A percentile compares a stretch with the other conserved stretches of the same genome.
These are phyloP conservation scores for Setaria viridis DNA, from an alignment of 202 grass and related monocot species.

Conservation along the genomic window DNA sequence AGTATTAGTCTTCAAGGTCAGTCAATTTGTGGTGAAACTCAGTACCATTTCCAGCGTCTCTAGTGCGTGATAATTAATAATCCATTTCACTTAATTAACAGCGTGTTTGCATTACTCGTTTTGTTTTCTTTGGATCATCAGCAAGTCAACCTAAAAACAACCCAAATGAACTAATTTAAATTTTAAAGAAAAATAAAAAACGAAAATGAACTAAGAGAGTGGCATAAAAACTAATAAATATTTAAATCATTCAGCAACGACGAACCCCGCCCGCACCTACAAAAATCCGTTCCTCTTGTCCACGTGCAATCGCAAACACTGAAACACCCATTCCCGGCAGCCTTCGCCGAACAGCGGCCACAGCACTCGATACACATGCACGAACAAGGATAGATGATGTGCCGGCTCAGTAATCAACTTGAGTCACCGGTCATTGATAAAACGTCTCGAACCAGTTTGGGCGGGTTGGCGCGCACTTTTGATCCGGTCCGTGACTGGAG, in stretches of 20 bases:
- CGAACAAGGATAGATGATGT: neutral
- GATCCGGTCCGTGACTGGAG: neutral
- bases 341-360: neutral
- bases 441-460: neutral
- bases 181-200: neutral
- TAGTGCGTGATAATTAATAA: too few species aligned
- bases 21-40: neutral
- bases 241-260: too few species aligned
- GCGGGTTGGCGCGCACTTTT: neutral
- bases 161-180: neutral
- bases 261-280: neutral
- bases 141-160: too few species aligned
- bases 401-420: neutral
- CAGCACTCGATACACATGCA: neutral
- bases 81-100: too few species aligned
- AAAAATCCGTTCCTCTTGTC: neutral
- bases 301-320: too few species aligned
- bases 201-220: too few species aligned
- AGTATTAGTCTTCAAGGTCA: neutral
- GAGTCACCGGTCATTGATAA: neutral
- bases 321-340: neutral
- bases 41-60: too few species aligned
- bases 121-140: too few species aligned
- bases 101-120: too few species aligned
- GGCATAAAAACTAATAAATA: too few species aligned